These are phyloP conservation scores for Amanita pseudoporphyria DNA, from an alignment of 768 basidiomycete species.

Conservation along the genomic window DNA sequence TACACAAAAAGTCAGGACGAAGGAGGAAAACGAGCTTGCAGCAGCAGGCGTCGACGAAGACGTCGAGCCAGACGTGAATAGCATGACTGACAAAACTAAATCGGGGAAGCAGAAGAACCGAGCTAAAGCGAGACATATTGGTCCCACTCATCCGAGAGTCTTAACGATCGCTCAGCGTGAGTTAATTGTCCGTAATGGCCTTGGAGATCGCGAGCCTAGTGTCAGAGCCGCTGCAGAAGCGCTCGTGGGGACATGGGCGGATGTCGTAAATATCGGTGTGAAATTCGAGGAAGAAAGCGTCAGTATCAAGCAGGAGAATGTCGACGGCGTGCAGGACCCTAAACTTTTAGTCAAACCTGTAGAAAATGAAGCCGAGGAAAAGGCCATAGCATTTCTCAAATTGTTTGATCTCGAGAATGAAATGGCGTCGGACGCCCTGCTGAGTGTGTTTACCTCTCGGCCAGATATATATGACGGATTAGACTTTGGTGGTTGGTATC, in stretches of 20 bases:
- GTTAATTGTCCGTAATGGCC: constrained; percentile 67
- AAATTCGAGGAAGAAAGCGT: constrained; percentile 23
- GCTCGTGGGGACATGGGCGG: constrained; percentile 71
- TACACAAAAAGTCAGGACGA: not conserved
- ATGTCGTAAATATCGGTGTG: constrained; percentile 30
- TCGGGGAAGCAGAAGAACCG: not conserved
- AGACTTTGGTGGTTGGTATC: constrained; percentile 54
- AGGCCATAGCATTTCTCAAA: constrained; percentile 38
- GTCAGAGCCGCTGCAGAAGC: constrained; percentile 67
- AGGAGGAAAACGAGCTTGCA: constrained; percentile 2
- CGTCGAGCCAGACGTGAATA: not conserved
- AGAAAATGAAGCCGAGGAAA: constrained; percentile 16
- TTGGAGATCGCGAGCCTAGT: constrained; percentile 73
- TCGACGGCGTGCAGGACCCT: not conserved
- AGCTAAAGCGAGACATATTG: constrained; percentile 21
- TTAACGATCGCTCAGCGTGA: constrained; percentile 70
- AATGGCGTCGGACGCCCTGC: constrained; percentile 66
- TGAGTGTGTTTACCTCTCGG: constrained; percentile 59
- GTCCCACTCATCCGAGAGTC: constrained; percentile 51
- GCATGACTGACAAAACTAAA: not conserved
- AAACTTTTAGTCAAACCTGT: constrained; percentile 4
- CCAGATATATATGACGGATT: constrained; percentile 58
- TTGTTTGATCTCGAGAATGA: constrained; percentile 55
- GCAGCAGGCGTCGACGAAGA: not conserved
- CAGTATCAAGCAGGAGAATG: constrained; percentile 13